Percentiles rank a stretch among this genome's conserved stretches.
These are phyloP conservation scores for Nissolia schottii DNA, from an alignment of 306 rosid genomes.

Conservation along the genomic window DNA sequence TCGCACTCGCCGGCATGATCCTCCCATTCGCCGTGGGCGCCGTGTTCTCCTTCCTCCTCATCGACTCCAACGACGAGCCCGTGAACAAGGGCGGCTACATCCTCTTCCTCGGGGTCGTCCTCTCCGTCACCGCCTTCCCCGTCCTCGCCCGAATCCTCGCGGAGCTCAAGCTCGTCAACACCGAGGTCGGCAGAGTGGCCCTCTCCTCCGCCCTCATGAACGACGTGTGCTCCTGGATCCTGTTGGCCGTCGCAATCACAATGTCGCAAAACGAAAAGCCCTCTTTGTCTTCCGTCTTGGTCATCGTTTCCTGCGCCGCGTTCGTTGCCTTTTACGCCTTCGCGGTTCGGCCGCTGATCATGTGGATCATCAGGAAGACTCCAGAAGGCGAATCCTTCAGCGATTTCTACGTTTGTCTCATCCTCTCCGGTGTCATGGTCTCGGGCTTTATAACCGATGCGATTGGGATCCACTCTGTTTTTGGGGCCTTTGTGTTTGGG, in stretches of 20 bases:
- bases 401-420: slow-evolving; percentile 61
- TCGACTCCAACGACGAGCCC: background rate
- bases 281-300: slow-evolving; percentile 54
- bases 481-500: slow-evolving; percentile 91
- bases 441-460: slow-evolving; percentile 83
- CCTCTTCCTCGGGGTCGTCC: slow-evolving; percentile 64
- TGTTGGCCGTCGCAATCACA: slow-evolving; percentile 59
- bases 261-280: slow-evolving; percentile 39
- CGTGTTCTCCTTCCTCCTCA: slow-evolving; percentile 34
- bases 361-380: slow-evolving; percentile 60
- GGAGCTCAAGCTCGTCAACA: slow-evolving; percentile 67
- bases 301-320: slow-evolving; percentile 42
- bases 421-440: slow-evolving; percentile 79
- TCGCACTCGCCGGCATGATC: slow-evolving; percentile 60
- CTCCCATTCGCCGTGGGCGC: slow-evolving; percentile 61
- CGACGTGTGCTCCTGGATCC: slow-evolving; percentile 67
- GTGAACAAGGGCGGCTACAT: slow-evolving; percentile 37
- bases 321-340: slow-evolving; percentile 50
- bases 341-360: slow-evolving; percentile 46
- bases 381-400: slow-evolving; percentile 80
- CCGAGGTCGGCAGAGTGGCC: slow-evolving; percentile 71
- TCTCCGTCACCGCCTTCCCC: slow-evolving; percentile 76
- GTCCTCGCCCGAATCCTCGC: slow-evolving; percentile 75
- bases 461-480: slow-evolving; percentile 76
- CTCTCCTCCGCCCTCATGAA: slow-evolving; percentile 69